A percentile compares a stretch with the other conserved stretches of the same genome.
Evolutionary conservation across 2,329 filamentous ascomycete genomes (phyloP).

Genomic region (Microcyclospora pomicola): DNA sequence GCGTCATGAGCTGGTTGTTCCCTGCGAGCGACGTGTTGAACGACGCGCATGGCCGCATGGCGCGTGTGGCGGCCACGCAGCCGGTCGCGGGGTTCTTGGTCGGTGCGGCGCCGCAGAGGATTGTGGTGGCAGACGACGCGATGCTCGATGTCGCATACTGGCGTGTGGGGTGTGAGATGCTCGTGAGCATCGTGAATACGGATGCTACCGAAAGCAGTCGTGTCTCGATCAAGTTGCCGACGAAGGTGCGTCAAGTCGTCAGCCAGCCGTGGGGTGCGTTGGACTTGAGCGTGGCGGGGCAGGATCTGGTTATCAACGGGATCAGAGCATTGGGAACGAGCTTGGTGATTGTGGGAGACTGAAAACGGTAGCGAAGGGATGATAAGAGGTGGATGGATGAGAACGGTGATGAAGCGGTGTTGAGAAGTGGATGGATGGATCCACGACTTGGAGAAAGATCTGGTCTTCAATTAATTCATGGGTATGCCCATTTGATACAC

Average conservation of each 20-base stretch:
- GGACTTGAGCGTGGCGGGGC: constrained; percentile 7
- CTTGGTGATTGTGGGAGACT: constrained; percentile 9
- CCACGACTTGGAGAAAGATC: too few relatives aligned
- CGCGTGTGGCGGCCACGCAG: constrained; percentile 24
- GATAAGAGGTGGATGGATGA: too few relatives aligned
- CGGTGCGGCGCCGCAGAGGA: constrained; percentile 15
- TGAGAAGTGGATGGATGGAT: too few relatives aligned
- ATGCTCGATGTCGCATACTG: constrained; percentile 15
- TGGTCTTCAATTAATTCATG: too few relatives aligned
- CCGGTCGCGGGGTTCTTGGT: constrained; percentile 27
- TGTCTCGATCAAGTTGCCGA: constrained; percentile 9
- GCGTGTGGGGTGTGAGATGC: constrained; percentile 4
- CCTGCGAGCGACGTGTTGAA: constrained; percentile 26
- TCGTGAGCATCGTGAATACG: constrained; percentile 13
- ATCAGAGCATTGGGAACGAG: constrained; percentile 12
- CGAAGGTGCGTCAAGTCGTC: constrained; percentile 5
- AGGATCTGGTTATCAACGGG: constrained; percentile 4
- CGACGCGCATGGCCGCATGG: constrained; percentile 25
- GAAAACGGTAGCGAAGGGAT: too few relatives aligned
- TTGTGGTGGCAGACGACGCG: constrained; percentile 4
- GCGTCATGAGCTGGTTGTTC: constrained; percentile 36
- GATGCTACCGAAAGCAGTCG: constrained; percentile 3
- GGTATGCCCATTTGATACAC: too few relatives aligned
- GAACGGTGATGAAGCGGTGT: too few relatives aligned
- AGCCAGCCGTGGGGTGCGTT: constrained; percentile 14